Base-by-base conservation (phyloP, 305 asterid species). In the Rubia peregrina region DNA sequence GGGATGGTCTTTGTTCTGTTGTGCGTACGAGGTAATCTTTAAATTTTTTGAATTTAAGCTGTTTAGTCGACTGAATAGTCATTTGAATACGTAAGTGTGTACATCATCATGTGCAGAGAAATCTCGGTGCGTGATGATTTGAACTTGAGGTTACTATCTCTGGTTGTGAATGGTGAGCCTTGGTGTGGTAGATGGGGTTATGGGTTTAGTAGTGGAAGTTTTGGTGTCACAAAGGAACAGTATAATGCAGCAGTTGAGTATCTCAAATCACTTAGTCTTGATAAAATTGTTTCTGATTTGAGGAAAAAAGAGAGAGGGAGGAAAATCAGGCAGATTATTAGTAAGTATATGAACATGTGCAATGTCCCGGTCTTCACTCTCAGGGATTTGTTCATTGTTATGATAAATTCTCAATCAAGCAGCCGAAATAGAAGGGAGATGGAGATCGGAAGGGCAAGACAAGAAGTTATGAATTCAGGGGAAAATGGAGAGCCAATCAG, bases 121-220 rank as follows among this genome's bases (percentile, higher is more conserved):
- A 76, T 89, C 67, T 88, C 95, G n/a, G 82, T 85, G 55, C 46
- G 76, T 24, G 82, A 85, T 59, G 61, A 75, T 9, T 78, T 84
- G 63, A 84, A 88, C 69, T 68, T 82, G 71, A 86, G 82, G 70
- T 80, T 91, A 81, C 80, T 88, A 51, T 78, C 85, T 55, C 86
- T 83, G 65, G 80, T 80, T 69, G 87, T 87, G 10, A 79, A 80
- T 59, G 89, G 88, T 38, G 78, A 77, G 67, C 72, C 85, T 22
- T 88, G 92, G 93, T 81, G 80, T 70, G 84, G 78, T 13, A 85
- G 83, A 71, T 91, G 94, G 96, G 95, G 90, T 11, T 91, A 86
- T 77, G 80, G 69, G 69, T 84, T 78, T 67, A 65, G 77, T 59
- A 70, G 73, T 30, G 89, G 83, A 71, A 79, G 73, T 70, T 77